Evolutionary conservation across 2,329 filamentous ascomycete genomes (phyloP).

Genomic region (Zymoseptoria passerinii): DNA sequence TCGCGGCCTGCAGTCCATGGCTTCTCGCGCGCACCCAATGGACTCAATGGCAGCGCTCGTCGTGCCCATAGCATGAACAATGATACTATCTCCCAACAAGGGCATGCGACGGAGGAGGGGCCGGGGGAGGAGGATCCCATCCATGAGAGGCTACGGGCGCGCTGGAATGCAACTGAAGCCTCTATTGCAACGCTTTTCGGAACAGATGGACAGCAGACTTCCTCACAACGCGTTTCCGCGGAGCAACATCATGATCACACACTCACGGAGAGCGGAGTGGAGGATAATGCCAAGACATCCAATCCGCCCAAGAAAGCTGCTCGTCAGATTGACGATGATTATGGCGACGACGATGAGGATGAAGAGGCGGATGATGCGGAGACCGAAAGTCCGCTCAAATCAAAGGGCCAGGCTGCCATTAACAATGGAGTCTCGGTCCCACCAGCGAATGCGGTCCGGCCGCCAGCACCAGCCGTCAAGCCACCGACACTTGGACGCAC

Average conservation of each 20-base stretch:
- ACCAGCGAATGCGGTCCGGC: slow-evolving; percentile 41
- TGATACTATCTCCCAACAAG: slow-evolving; percentile 29
- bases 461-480: slow-evolving; percentile 58
- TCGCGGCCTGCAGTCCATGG: slow-evolving; percentile 32
- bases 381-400: slow-evolving; percentile 41
- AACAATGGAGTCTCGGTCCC: slow-evolving; percentile 50
- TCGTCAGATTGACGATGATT: slow-evolving; percentile 73
- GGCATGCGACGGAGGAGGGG: slow-evolving; percentile 30
- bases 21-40: slow-evolving; percentile 29
- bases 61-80: slow-evolving; percentile 39
- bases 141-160: slow-evolving; percentile 58
- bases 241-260: slow-evolving; percentile 5
- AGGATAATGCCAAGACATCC: slow-evolving; percentile 38
- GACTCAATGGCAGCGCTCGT: slow-evolving; percentile 29
- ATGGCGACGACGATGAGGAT: slow-evolving; percentile 71
- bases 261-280: slow-evolving; percentile 6
- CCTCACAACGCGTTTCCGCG: slow-evolving; percentile 22
- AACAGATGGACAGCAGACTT: slow-evolving; percentile 24
- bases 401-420: slow-evolving; percentile 46
- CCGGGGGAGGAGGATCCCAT: slow-evolving; percentile 40
- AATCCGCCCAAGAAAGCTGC: slow-evolving; percentile 63
- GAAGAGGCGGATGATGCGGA: slow-evolving; percentile 37
- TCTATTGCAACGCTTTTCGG: slow-evolving; percentile 70
- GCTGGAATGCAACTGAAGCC: slow-evolving; percentile 69
- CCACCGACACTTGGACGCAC: slow-evolving; percentile 49